Evolutionary conservation across 768 basidiomycete species (phyloP).

Genomic region (Lactifluus piperatus): DNA sequence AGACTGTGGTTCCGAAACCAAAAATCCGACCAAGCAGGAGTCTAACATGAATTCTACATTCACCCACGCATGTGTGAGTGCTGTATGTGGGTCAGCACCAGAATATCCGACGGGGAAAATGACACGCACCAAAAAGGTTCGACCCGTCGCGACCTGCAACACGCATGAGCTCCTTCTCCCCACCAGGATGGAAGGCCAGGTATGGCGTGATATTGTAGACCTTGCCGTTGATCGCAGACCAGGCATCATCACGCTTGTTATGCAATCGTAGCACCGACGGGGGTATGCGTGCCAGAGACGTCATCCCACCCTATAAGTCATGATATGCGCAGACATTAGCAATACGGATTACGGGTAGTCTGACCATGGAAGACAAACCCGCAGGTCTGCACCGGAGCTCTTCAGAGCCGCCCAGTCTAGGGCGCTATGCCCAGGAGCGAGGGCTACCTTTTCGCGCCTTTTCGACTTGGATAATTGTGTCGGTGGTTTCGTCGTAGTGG

Average conservation of each 20-base stretch:
- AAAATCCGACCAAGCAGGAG: conserved; percentile 82
- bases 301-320: conserved; percentile 51
- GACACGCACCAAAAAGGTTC: conserved; percentile 75
- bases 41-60: conserved; percentile 96
- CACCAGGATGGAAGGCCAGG: conserved; percentile 87
- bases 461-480: conserved; percentile 38
- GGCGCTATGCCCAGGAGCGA: conserved; percentile 86
- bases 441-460: conserved; percentile 69
- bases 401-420: conserved; percentile 93
- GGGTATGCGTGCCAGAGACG: conserved; percentile 52
- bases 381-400: conserved; percentile 66
- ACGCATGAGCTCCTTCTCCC: conserved; percentile 89
- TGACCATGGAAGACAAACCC: conserved; percentile 39
- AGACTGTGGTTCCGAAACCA: conserved; percentile 59
- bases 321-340: conserved; percentile 15
- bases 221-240: conserved; percentile 86
- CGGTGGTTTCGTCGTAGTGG: conserved; percentile 54
- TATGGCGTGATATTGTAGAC: conserved; percentile 97
- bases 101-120: background rate
- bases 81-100: conserved; percentile 34
- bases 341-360: background rate
- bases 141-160: conserved; percentile 94
- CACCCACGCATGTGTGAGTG: conserved; percentile 91
- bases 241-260: conserved; percentile 79
- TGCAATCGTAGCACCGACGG: conserved; percentile 74